Evolutionary conservation across 2,329 filamentous ascomycete species (phyloP), one percentile per base, ranked within the genome.

Genomic region (Monilinia fructicola): DNA sequence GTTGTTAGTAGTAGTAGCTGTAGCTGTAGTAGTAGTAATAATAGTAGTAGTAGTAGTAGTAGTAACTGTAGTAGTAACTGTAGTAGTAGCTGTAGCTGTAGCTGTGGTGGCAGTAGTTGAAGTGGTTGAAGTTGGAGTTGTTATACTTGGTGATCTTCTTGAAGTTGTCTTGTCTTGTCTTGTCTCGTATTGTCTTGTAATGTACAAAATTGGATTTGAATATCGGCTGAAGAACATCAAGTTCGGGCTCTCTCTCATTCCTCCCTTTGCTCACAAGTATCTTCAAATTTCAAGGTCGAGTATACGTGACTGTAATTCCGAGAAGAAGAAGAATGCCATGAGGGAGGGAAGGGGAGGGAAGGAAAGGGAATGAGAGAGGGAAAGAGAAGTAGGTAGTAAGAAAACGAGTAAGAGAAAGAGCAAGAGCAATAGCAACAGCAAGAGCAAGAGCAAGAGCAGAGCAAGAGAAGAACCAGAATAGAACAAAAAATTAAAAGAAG

Each of bases 401-500:
- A n/a, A n/a, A n/a, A n/a, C n/a, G 31, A 6, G 31, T 1, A 35
- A 35, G 31, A 35, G 31, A 6, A 35, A 35, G 31, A 35, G 31
- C 28, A 35, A 35, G 31, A 35, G 31, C 1, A 35, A 35, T 3
- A 3, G 31, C 31, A 35, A 35, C 5, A 35, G 31, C 3, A 6
- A 35, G 31, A 35, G 31, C 31, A 35, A 35, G 31, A 35, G 31
- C 5, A 35, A 3, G 4, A 35, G 55, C 5, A 44, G 18, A n/a
- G 23, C 18, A 48, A 18, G 21, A 38, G 54, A 42, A 31, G 7
- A 9, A 42, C 16, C 3, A 35, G 31, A 35, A 4, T 7, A 35
- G n/a, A 35, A 35, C 40, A 10, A 26, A 21, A 46, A 35, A 59
- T 59, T 42, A 59, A 59, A 59, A 58, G 55, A 58, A 59, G 42